phyloP scores from a whole-genome alignment of 2,329 filamentous ascomycete genomes.

The Penicillium sp. region DNA sequence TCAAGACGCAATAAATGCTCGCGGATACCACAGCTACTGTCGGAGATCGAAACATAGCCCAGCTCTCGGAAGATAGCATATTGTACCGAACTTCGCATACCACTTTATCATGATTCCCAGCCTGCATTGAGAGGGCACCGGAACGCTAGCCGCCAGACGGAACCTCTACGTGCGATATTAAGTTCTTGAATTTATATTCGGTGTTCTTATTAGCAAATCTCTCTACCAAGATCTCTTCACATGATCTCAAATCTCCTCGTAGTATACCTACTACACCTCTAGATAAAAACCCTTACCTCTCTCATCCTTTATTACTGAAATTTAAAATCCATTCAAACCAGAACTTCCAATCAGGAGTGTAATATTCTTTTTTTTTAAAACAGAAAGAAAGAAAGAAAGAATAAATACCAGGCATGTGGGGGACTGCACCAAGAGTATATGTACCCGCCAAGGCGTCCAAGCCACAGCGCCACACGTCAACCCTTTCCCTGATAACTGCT shows the following conservation, averaged over 20 bases:
- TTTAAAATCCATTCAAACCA: neutral
- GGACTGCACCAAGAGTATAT: neutral
- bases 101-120: slow-evolving; percentile 15
- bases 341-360: neutral
- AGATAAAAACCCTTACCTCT: neutral
- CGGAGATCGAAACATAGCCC: neutral
- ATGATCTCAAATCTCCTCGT: neutral
- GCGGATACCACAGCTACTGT: neutral
- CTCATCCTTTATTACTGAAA: neutral
- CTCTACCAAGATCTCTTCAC: neutral
- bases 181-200: slow-evolving; percentile 10
- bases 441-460: slow-evolving; percentile 36
- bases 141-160: slow-evolving; percentile 1
- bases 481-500: slow-evolving; percentile 28
- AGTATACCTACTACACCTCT: neutral
- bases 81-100: slow-evolving; percentile 4
- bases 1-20: slow-evolving; percentile 84
- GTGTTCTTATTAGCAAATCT: slow-evolving; percentile 17
- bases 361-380: neutral
- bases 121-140: slow-evolving; percentile 11
- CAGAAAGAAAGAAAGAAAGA: neutral
- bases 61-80: neutral
- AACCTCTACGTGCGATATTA: slow-evolving; percentile 1
- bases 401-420: slow-evolving; percentile 7
- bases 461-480: slow-evolving; percentile 42